phyloP scores from a whole-genome alignment of 1,284 basidiomycete species.

The Fistulinella cinereoalba region DNA sequence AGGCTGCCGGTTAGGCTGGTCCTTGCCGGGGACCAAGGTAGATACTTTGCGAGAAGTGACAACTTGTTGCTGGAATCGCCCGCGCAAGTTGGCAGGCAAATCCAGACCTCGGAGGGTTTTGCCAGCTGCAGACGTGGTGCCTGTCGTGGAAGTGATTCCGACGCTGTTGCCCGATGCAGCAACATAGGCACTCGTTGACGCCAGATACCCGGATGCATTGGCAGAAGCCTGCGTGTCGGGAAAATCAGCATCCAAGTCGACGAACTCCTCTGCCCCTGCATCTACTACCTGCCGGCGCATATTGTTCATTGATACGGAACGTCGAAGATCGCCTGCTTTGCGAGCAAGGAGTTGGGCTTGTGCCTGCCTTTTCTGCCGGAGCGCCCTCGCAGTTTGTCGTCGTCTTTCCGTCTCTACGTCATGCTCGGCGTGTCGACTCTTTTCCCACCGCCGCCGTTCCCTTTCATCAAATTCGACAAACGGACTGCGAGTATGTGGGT shows the following conservation, averaged over 20 bases:
- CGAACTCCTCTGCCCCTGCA: constrained; percentile 34
- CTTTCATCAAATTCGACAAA: constrained; percentile 71
- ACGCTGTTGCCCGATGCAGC: constrained; percentile 97
- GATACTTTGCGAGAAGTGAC: constrained; percentile 57
- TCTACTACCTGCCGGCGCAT: constrained; percentile 52
- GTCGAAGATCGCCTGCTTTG: constrained; percentile 59
- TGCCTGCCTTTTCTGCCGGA: constrained; percentile 45
- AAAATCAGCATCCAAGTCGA: constrained; percentile 51
- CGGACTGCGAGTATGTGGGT: constrained; percentile 66
- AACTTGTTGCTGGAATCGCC: constrained; percentile 61
- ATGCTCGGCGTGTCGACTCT: constrained; percentile 49
- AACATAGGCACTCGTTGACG: constrained; percentile 61
- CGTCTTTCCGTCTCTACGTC: constrained; percentile 48
- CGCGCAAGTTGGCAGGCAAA: constrained; percentile 52
- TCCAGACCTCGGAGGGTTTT: constrained; percentile 43
- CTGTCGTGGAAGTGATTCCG: constrained; percentile 80
- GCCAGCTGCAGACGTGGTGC: constrained; percentile 78
- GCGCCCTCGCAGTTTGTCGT: constrained; percentile 40
- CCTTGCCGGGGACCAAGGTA: constrained; percentile 28
- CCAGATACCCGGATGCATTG: constrained; percentile 67
- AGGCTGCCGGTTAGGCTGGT: constrained; percentile 34
- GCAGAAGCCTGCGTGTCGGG: constrained; percentile 49
- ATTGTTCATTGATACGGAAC: constrained; percentile 77
- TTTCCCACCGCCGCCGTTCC: constrained; percentile 66
- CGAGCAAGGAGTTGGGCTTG: constrained; percentile 39